Evolutionary conservation across 2,329 filamentous ascomycete species (phyloP).

Genomic region (Cucurbitaria berberidis): DNA sequence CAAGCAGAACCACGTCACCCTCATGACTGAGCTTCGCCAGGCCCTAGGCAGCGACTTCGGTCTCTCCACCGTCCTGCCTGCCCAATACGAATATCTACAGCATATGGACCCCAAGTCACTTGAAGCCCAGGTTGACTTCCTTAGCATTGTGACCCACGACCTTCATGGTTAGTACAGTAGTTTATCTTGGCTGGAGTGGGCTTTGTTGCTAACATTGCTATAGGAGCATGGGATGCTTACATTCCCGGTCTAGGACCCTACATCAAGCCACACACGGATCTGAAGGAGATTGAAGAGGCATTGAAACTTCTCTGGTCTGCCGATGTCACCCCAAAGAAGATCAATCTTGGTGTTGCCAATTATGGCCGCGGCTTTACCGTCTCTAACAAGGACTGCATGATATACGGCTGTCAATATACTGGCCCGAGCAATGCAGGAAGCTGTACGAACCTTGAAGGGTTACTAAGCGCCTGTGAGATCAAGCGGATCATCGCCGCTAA

Average conservation of each 20-base stretch:
- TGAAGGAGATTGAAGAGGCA: slow-evolving; percentile 54
- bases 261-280: slow-evolving; percentile 53
- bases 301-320: slow-evolving; percentile 57
- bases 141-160: slow-evolving; percentile 58
- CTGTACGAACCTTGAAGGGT: slow-evolving; percentile 39
- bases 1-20: slow-evolving; percentile 22
- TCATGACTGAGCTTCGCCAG: slow-evolving; percentile 31
- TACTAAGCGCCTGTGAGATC: slow-evolving; percentile 49
- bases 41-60: slow-evolving; percentile 26
- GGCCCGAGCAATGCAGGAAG: slow-evolving; percentile 21
- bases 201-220: neutral
- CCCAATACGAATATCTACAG: slow-evolving; percentile 35
- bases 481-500: slow-evolving; percentile 32
- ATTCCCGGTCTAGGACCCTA: slow-evolving; percentile 36
- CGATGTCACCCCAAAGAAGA: slow-evolving; percentile 49
- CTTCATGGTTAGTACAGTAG: slow-evolving; percentile 46
- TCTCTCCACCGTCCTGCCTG: slow-evolving; percentile 34
- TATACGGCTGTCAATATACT: slow-evolving; percentile 28
- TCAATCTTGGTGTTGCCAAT: slow-evolving; percentile 56
- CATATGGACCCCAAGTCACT: slow-evolving; percentile 34
- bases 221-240: slow-evolving; percentile 16
- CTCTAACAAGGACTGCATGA: slow-evolving; percentile 20
- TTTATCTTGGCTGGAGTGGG: neutral
- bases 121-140: slow-evolving; percentile 45
- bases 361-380: slow-evolving; percentile 52